Conservation (phyloP, 148 eudicot genomes). For the Rhododendron williamsianum region DNA sequence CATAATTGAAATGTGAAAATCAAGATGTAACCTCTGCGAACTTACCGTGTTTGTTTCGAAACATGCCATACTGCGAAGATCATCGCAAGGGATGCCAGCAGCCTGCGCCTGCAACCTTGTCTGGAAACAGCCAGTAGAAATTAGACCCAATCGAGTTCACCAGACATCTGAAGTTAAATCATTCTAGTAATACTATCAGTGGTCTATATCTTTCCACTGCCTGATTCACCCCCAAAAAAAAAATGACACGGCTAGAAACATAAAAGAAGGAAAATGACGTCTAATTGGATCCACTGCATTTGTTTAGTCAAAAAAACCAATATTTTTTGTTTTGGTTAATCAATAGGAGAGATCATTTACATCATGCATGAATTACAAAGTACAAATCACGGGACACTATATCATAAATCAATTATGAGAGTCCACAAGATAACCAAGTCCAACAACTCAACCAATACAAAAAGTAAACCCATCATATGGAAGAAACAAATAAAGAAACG, state of each 20-base stretch:
- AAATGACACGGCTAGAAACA: not conserved
- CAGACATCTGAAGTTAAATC: not conserved
- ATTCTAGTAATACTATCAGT: not conserved
- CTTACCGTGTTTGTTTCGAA: conserved; percentile 53
- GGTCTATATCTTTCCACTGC: not conserved
- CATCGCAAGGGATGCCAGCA: conserved; percentile 62
- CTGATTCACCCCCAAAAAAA: not conserved
- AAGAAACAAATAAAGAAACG: no score
- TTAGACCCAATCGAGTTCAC: not conserved
- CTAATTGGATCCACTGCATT: not conserved
- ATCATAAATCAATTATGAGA: no score
- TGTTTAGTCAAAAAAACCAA: not conserved
- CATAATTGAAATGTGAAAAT: not conserved
- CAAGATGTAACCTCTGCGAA: not conserved
- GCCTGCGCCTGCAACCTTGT: conserved; percentile 98
- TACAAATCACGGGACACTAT: no score
- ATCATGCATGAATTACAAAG: no score
- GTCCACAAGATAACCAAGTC: no score
- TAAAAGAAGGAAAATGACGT: not conserved
- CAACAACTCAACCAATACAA: no score
- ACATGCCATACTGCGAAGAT: conserved; percentile 37
- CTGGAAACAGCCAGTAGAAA: conserved; percentile 31
- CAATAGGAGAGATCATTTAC: no score
- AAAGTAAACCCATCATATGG: no score
- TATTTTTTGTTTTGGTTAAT: no score